Evolutionary conservation across 495 filamentous ascomycete genomes (phyloP).

Genomic region (Cladorrhinum samala): DNA sequence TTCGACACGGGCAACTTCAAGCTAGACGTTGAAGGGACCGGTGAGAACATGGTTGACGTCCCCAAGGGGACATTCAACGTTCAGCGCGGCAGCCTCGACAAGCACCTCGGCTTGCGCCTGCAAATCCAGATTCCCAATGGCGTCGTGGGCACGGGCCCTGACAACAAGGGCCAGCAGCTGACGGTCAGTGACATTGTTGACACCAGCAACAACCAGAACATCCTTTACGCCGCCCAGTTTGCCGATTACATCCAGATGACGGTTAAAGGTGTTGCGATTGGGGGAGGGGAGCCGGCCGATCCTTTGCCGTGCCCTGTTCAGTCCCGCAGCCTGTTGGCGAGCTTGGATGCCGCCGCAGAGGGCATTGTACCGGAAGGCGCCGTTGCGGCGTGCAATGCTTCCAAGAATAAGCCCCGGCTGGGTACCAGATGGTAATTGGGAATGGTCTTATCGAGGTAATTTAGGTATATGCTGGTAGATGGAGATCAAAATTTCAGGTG

Average conservation of each 20-base stretch:
- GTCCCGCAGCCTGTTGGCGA: background rate
- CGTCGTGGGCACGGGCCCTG: background rate
- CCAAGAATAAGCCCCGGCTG: too few relatives aligned
- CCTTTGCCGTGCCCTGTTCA: background rate
- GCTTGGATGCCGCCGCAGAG: too few relatives aligned
- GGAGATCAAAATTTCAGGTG: too few relatives aligned
- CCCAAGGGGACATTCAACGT: background rate
- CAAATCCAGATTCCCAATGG: constrained; percentile 5
- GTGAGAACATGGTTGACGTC: constrained; percentile 5
- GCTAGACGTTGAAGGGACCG: constrained; percentile 6
- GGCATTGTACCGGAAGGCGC: too few relatives aligned
- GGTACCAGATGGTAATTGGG: too few relatives aligned
- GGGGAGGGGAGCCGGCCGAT: background rate
- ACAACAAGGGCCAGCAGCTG: constrained; percentile 3
- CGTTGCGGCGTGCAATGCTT: too few relatives aligned
- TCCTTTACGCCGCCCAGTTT: constrained; percentile 2
- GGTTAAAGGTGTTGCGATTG: constrained; percentile 4
- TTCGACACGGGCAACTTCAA: constrained; percentile 3
- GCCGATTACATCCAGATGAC: constrained; percentile 7
- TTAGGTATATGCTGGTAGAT: too few relatives aligned
- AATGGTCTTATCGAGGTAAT: too few relatives aligned
- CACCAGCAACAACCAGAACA: constrained; percentile 4
- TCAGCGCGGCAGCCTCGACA: constrained; percentile 3
- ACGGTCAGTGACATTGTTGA: constrained; percentile 7
- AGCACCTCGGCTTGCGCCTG: constrained; percentile 1